phyloP scores from a whole-genome alignment of 2,329 filamentous ascomycete species.

The Madurella fahalii region DNA sequence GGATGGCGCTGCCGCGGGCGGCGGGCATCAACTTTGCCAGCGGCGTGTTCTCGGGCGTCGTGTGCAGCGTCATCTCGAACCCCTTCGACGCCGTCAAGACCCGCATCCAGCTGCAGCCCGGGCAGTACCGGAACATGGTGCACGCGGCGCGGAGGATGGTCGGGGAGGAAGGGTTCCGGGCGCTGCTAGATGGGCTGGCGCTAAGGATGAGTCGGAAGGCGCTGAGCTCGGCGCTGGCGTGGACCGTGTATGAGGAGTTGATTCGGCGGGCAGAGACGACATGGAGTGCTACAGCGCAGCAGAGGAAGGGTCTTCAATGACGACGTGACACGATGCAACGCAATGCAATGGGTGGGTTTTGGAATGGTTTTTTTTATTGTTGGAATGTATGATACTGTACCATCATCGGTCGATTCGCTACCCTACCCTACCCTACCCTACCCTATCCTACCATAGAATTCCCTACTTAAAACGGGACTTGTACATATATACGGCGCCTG shows the following conservation, averaged over 20 bases:
- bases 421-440: not conserved
- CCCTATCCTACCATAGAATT: not conserved
- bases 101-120: conserved; percentile 83
- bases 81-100: conserved; percentile 98
- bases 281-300: conserved; percentile 6
- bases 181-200: conserved; percentile 80
- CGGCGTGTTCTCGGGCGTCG: conserved; percentile 72
- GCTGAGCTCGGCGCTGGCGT: conserved; percentile 88
- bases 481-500: not conserved
- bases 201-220: conserved; percentile 89
- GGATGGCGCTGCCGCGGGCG: conserved; percentile 42
- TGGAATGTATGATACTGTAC: conserved; percentile 5
- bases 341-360: no score
- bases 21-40: conserved; percentile 81
- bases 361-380: not conserved
- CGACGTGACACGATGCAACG: not conserved
- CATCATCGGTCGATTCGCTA: not conserved
- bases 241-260: conserved; percentile 95
- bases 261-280: conserved; percentile 61
- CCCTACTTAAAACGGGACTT: no score
- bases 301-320: not conserved
- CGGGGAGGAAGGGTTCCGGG: conserved; percentile 70
- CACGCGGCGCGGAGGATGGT: conserved; percentile 76
- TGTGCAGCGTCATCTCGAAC: conserved; percentile 87
- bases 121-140: conserved; percentile 75